Evolutionary conservation across 2,329 filamentous ascomycete species (phyloP).

Genomic region (Fusarium sp.): DNA sequence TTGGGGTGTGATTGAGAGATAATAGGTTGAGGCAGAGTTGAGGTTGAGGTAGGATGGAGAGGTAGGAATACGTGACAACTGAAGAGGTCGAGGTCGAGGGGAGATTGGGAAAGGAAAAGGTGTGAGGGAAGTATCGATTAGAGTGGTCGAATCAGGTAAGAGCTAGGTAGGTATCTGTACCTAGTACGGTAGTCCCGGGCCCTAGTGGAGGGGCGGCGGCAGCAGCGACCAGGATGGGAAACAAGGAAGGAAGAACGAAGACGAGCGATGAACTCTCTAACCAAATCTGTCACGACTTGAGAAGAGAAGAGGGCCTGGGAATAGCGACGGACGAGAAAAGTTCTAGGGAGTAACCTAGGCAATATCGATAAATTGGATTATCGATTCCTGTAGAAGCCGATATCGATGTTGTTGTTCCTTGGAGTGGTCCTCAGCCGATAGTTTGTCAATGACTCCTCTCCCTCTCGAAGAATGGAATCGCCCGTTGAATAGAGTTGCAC

Average conservation of each 20-base stretch:
- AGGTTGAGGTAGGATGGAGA: not conserved
- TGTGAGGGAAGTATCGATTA: conserved; percentile 27
- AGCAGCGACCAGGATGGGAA: conserved; percentile 38
- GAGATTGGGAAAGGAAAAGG: conserved; percentile 17
- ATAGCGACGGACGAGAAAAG: conserved; percentile 21
- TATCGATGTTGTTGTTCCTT: not conserved
- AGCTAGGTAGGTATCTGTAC: conserved; percentile 38
- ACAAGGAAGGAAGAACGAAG: conserved; percentile 32
- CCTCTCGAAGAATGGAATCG: not conserved
- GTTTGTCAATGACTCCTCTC: conserved; percentile 4
- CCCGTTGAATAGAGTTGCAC: conserved; percentile 21
- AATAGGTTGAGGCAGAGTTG: not conserved
- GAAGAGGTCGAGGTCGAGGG: conserved; percentile 28
- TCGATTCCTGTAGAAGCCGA: conserved; percentile 4
- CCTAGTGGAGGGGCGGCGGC: conserved; percentile 35
- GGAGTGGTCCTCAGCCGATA: not conserved
- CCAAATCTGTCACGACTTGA: conserved; percentile 8
- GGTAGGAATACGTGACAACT: conserved; percentile 31
- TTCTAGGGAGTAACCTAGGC: not conserved
- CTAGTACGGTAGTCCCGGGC: conserved; percentile 36
- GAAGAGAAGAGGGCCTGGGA: conserved; percentile 16
- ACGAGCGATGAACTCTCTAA: conserved; percentile 25
- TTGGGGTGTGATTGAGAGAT: conserved; percentile 33
- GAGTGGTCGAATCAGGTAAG: conserved; percentile 36
- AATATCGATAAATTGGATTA: not conserved